Base-by-base conservation (phyloP, 805 yeast species). In the Torulaspora maleeae region DNA sequence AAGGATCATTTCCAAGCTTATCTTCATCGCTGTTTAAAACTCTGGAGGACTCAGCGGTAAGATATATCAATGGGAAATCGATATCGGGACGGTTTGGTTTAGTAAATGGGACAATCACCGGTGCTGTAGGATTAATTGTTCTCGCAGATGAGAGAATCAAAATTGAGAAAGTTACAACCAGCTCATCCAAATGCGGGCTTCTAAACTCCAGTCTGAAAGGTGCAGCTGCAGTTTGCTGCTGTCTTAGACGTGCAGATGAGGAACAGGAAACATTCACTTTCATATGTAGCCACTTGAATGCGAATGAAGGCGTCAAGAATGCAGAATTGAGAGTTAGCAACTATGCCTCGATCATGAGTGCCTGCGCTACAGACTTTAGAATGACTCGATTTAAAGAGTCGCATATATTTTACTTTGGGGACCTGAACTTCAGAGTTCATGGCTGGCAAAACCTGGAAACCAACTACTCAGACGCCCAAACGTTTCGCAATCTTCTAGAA, bases 361-460 rank as follows among this genome's bases (percentile, higher is more conserved):
- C 77, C 3, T 58, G 85, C 38, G 78, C 74, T 44, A 38, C 38
- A 10, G 52, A 51, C 22, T 51, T 56, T 13, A 47, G 56, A 11
- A 35, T 38, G 22, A 32, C 43, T 17, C 47, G 50, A 27, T 81
- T 84, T 57, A 75, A 73, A 10, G 83, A 81, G 52, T 81, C 79
- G 3, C 95, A 85, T 59, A 65, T 82, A 4, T 83, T 89, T 56
- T 62, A 89, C 42, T 66, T 86, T 73, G 98, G 98, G 0, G 98
- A 90, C 64, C 69, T 90, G 55, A 90, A 90, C 60, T 90, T 85
- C 63, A 71, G 98, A 36, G 75, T 83, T 6, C 63, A 58, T 10
- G 52, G 59, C 5, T 48, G 48, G 37, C 47, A 51, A 32, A 49
- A 44, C 10, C 36, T 44, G 44, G 52, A 28, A 10, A 44, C 51